Evolutionary conservation across 345 rosid species (phyloP), one percentile per base, ranked within the genome.

Genomic region (Arabis alpina): DNA sequence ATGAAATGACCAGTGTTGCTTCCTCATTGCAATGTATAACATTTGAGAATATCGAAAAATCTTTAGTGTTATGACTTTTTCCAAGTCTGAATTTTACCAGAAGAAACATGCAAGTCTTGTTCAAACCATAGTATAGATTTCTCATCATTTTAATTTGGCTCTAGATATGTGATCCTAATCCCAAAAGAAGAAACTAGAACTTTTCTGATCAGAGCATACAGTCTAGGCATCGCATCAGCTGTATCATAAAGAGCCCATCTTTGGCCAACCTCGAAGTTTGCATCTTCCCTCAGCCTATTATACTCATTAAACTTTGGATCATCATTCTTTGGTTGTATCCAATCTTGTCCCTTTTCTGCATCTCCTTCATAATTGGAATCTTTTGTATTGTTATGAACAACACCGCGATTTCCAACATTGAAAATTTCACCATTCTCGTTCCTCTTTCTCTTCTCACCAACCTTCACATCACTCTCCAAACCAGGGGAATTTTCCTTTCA

Each of bases 221-320:
- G 77, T 65, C 96, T 82, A 70, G 98, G 98, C 94, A 87, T 82
- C 40, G 78, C 87, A 76, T 80, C 49, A 1, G 5, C 81, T 39
- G 59, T 1, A 72, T 87, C 90, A 69, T 81, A 84, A 45, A 66
- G 15, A 52, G 91, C 89, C 94, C 92, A 86, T 3, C 68, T 77
- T 82, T 86, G 88, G n/a, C 92, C 92, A 16, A 15, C 81, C 4
- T 66, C 59, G 71, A 89, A 87, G 65, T 82, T 71, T 25, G 28
- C 78, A 10, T 74, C 80, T 51, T 61, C 52, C 77, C 86, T 76
- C 45, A 52, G 63, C 51, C 67, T 70, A 11, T 80, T 87, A 66
- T 89, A 89, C 76, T 84, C 88, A 1, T 32, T 4, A 32, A 32
- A 32, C 54, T 50, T 50, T 2, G 5, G 32, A 51, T 4, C 39